Base-by-base conservation (phyloP, 23 red algal species). In the Chondrus crispus region DNA sequence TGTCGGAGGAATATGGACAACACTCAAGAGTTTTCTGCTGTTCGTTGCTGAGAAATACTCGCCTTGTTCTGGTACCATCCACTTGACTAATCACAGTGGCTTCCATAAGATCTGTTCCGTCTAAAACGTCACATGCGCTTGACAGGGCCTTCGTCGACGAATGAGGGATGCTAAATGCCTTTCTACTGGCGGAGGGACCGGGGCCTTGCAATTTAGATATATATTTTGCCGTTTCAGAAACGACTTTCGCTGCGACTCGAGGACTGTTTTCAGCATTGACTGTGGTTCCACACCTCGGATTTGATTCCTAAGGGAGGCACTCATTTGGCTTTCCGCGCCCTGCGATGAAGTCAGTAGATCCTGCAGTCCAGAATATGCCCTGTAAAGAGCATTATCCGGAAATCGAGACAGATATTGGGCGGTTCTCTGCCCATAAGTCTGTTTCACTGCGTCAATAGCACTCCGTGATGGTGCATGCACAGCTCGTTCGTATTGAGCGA, bases 271-370 rank as follows among this genome's bases (percentile, higher is more conserved):
- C 8, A 87, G 39, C 58, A 87, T 87, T 50, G 6, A 14, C 48
- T 87, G 2, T 20, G 82, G 82, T 29, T 87, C 66, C 22, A 87
- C 82, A 5, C 0, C 9, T 47, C 62, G 28, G 54, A 87, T 72
- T 19, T 72, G 0, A n/a, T 87, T 87, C 4, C 1, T 5, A 5
- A 87, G 26, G 43, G 82, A 13, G 4, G 82, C 82, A 3, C 35
- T 5, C 62, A 87, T 87, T 49, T 87, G 82, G 30, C 62, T 72
- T 35, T 87, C 82, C 12, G 82, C 66, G 7, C 62, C 82, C 49
- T 72, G 82, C 0, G 82, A 87, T 13, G 60, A 50, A 30, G 22
- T 73, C 0, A 16, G 46, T 9, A 69, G 30, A 2, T 87, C 82
- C 44, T 87, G 32, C 7, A 87, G 44, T 3, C 62, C 49, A n/a